A percentile compares a stretch with the other conserved stretches of the same genome.
These are phyloP conservation scores for Blastobotrys niveus DNA, from an alignment of 1,139 yeast genomes.

Conservation along the genomic window DNA sequence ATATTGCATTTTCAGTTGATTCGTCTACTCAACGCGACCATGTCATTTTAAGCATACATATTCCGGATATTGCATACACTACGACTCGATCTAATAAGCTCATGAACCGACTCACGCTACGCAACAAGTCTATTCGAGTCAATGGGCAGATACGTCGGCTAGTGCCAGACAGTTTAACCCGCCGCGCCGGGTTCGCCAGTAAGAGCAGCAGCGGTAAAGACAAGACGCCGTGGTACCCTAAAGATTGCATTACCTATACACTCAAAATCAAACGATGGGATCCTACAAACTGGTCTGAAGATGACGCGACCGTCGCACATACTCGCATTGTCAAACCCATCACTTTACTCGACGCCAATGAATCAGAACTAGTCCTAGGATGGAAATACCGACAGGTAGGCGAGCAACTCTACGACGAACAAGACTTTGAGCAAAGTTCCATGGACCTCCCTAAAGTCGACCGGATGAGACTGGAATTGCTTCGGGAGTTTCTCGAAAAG, in stretches of 20 bases:
- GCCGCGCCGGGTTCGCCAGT: not conserved
- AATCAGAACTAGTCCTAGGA: conserved; percentile 9
- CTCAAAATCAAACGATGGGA: not conserved
- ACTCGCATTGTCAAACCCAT: not conserved
- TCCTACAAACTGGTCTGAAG: not conserved
- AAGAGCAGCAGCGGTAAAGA: not conserved
- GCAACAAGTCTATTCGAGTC: conserved; percentile 11
- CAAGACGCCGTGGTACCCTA: too few relatives aligned
- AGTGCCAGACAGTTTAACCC: not conserved
- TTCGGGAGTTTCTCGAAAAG: conserved; percentile 14
- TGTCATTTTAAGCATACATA: conserved; percentile 16
- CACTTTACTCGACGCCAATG: conserved; percentile 9
- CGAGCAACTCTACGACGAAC: conserved; percentile 6
- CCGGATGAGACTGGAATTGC: not conserved
- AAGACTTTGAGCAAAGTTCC: not conserved
- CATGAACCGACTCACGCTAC: conserved; percentile 11
- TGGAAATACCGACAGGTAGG: conserved; percentile 13
- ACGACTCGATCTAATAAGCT: conserved; percentile 7
- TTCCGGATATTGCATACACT: conserved; percentile 17
- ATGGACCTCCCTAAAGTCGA: not conserved
- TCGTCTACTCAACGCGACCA: conserved; percentile 5
- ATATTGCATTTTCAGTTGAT: conserved; percentile 21
- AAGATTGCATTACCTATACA: not conserved
- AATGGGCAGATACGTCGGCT: not conserved
- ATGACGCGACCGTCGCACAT: not conserved